phyloP scores from a whole-genome alignment of 257 asterid species.

The Rhazya stricta region DNA sequence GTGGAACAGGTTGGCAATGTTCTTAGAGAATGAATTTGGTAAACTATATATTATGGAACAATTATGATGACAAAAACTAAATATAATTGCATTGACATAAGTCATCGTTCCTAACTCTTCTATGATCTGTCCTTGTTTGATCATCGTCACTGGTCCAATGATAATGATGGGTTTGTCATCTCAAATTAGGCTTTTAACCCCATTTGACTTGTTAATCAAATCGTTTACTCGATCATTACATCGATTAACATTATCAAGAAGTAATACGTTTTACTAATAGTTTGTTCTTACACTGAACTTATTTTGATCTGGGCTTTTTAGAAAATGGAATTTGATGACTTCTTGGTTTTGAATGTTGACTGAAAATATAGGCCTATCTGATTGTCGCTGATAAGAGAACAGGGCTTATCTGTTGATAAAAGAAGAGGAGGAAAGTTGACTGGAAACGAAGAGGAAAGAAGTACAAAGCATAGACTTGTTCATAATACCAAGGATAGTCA shows the following conservation, averaged over 20 bases:
- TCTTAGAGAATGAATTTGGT: not conserved
- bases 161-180: slow-evolving; percentile 23
- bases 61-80: not conserved
- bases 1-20: slow-evolving; percentile 7
- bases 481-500: not conserved
- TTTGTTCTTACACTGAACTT: no score
- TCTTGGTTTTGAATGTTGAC: not conserved
- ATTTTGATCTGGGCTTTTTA: no score
- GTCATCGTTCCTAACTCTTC: not conserved
- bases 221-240: not conserved
- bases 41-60: not conserved
- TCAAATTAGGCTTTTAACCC: not conserved
- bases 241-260: no score
- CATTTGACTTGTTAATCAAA: not conserved
- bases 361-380: not conserved
- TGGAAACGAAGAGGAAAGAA: slow-evolving; percentile 13
- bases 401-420: not conserved
- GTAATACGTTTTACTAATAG: no score
- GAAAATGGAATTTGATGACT: no score
- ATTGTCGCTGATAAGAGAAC: not conserved
- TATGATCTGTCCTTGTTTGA: not conserved
- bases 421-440: slow-evolving; percentile 10
- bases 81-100: not conserved
- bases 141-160: slow-evolving; percentile 8
- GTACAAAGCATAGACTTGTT: slow-evolving; percentile 3